phyloP scores from a whole-genome alignment of 148 eudicot species.

The Agrostemma githago region DNA sequence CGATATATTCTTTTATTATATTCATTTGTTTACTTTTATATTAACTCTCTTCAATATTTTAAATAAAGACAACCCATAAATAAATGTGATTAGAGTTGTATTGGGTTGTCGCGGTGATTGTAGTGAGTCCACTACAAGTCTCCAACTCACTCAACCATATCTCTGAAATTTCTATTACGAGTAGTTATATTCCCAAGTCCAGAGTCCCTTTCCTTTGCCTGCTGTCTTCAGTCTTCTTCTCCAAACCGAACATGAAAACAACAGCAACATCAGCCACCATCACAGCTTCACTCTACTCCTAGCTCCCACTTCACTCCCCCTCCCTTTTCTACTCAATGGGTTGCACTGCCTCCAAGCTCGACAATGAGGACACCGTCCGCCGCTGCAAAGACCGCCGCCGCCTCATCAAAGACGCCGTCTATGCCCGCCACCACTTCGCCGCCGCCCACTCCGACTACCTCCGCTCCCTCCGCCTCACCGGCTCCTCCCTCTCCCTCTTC shows the following conservation, averaged over 20 bases:
- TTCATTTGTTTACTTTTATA: no score
- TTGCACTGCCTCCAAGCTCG: constrained; percentile 82
- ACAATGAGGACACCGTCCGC: constrained; percentile 92
- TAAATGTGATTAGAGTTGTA: no score
- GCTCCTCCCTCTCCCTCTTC: constrained; percentile 68
- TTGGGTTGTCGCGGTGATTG: no score
- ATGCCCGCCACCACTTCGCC: constrained; percentile 93
- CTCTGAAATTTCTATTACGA: not conserved
- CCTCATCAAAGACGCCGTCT: constrained; percentile 75
- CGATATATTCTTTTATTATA: no score
- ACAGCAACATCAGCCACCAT: not conserved
- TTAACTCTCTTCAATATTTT: no score
- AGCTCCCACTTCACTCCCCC: not conserved
- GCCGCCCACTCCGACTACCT: constrained; percentile 93
- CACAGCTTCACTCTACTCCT: not conserved
- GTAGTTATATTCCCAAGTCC: not conserved
- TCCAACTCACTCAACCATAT: not conserved
- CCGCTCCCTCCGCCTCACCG: constrained; percentile 76
- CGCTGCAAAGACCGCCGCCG: constrained; percentile 97
- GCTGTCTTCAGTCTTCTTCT: not conserved
- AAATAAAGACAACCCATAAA: no score
- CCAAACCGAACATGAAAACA: not conserved
- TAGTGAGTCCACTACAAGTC: not conserved
- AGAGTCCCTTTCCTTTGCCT: not conserved
- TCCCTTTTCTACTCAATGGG: constrained; percentile 39